Base-by-base conservation (phyloP, 768 basidiomycete species). In the Boletus sp. region DNA sequence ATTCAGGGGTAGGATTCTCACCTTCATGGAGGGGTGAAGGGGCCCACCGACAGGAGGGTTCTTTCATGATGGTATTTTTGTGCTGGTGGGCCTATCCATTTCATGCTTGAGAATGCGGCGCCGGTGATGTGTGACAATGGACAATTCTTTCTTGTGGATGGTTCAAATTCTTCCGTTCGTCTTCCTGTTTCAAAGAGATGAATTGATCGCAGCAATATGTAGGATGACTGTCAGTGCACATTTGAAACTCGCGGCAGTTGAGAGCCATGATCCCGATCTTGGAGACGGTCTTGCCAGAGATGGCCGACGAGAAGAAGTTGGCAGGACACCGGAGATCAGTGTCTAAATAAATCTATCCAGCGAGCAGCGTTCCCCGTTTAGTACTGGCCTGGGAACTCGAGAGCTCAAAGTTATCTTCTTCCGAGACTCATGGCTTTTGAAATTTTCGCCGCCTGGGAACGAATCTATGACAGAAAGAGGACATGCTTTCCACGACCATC, bases 121-220 rank as follows among this genome's bases (percentile, higher is more conserved):
- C 35, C 1, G 52, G 8, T 58, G 53, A 52, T 61, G 47, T 56
- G 55, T 67, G 46, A 54, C 52, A n/a, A 52, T 32, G 60, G 18
- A 14, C n/a, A 24, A 17, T 44, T 20, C 42, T 14, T 20, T 45
- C 39, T 29, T 17, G 40, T 15, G 37, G 5, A 20, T 24, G 49
- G 29, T 64, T 57, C 58, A 54, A 56, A 49, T 55, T 69, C 59
- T 54, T 50, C 57, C 35, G 54, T 37, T 47, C n/a, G 48, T 52
- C 45, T 40, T 49, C 49, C 46, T 57, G 67, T 67, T 64, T 69
- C 66, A 61, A 28, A 50, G 30, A 58, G 53, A 67, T 68, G 65
- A 68, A 66, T 30, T 46, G 56, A 50, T 47, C 30, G 32, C 40
- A 55, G 56, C 33, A 47, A 47, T 41, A 41, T 33, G 47, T 10